A percentile compares a stretch with the other conserved stretches of the same genome.
Conservation (phyloP, 2,329 filamentous ascomycete species). For the Furcasterigmium sp. region DNA sequence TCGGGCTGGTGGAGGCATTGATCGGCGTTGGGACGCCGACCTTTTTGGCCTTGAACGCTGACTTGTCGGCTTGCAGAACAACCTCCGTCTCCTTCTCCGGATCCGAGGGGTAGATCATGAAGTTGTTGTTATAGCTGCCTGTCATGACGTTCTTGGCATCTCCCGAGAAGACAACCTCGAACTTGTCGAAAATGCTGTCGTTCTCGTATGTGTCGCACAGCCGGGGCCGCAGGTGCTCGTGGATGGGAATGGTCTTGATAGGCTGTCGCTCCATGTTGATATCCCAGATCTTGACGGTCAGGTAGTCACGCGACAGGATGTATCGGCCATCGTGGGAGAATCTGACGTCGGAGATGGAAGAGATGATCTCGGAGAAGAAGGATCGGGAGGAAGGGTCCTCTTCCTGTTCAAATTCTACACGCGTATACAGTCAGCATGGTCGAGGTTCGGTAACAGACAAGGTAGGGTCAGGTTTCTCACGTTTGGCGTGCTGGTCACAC, state of each 20-base stretch:
- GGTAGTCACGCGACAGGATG: slow-evolving; percentile 94
- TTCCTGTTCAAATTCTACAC: slow-evolving; percentile 92
- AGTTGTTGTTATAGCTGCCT: slow-evolving; percentile 99
- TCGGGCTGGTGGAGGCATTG: slow-evolving; percentile 73
- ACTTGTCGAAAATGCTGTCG: slow-evolving; percentile 99
- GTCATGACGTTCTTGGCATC: slow-evolving; percentile 99
- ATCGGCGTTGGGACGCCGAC: slow-evolving; percentile 96
- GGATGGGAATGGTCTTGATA: slow-evolving; percentile 97
- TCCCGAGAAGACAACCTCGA: slow-evolving; percentile 97
- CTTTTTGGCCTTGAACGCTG: slow-evolving; percentile 99
- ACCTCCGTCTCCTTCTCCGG: slow-evolving; percentile 96
- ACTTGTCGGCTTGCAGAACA: slow-evolving; percentile 96
- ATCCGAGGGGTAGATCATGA: slow-evolving; percentile 99
- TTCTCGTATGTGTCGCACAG: slow-evolving; percentile 99
- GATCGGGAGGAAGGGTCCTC: slow-evolving; percentile 95
- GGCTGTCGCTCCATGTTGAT: slow-evolving; percentile 98
- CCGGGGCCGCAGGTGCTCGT: slow-evolving; percentile 89
- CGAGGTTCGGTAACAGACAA: too few relatives aligned
- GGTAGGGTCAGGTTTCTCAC: too few relatives aligned
- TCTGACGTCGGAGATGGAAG: slow-evolving; percentile 96
- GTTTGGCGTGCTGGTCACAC: slow-evolving; percentile 92
- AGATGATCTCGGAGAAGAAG: slow-evolving; percentile 99
- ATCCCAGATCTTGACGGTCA: slow-evolving; percentile 99
- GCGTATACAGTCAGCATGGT: too few relatives aligned
- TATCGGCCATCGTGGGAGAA: slow-evolving; percentile 96